These are phyloP conservation scores for Agaricus subrufescens DNA, from an alignment of 768 basidiomycete genomes.

Conservation along the genomic window DNA sequence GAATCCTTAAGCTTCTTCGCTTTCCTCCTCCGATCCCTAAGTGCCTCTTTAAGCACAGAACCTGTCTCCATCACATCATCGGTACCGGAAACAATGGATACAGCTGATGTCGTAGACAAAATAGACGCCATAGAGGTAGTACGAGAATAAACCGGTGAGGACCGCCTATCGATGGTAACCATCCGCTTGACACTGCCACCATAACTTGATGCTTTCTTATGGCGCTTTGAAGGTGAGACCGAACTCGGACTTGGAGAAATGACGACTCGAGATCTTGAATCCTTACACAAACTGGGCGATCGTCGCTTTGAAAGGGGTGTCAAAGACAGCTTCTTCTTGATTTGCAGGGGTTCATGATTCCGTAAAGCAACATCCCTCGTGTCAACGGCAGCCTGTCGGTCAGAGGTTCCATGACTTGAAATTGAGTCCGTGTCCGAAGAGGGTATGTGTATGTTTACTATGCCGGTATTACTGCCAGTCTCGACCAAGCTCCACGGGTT, in stretches of 20 bases:
- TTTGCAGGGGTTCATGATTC: neutral
- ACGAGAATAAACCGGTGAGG: neutral
- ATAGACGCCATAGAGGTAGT: conserved; percentile 1
- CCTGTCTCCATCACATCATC: conserved; percentile 4
- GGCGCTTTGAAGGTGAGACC: conserved; percentile 1
- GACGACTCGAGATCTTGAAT: neutral
- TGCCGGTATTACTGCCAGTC: conserved; percentile 30
- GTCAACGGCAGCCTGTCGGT: neutral
- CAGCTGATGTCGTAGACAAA: neutral
- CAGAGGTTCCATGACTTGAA: conserved; percentile 1
- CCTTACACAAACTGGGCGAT: neutral
- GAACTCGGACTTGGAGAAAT: neutral
- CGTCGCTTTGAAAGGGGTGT: neutral
- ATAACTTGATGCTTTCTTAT: neutral
- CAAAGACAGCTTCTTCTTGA: neutral
- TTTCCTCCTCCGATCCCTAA: conserved; percentile 13
- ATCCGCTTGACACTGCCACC: neutral
- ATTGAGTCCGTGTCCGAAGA: conserved; percentile 1
- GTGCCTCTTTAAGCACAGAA: conserved; percentile 8
- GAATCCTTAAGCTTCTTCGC: conserved; percentile 9
- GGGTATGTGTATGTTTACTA: conserved; percentile 29
- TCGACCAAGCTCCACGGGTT: conserved; percentile 37
- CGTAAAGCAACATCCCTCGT: neutral
- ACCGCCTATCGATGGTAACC: conserved; percentile 1
- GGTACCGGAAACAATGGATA: conserved; percentile 1